phyloP scores from a whole-genome alignment of 2,329 filamentous ascomycete genomes.

The Pseudocercospora cruenta region DNA sequence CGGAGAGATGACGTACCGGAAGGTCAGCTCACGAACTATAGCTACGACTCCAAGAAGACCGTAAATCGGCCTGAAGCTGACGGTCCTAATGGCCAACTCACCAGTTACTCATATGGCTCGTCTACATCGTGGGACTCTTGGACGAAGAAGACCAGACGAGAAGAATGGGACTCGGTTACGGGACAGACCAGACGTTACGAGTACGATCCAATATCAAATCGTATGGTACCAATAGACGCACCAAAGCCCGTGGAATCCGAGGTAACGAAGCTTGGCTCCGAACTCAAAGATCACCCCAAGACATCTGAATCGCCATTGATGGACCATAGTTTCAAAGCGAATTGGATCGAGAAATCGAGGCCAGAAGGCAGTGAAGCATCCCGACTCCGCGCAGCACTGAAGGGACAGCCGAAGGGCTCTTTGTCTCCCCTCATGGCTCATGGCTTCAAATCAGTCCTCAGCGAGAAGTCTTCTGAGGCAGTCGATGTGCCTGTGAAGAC shows the following conservation, averaged over 20 bases:
- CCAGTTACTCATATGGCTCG: conserved; percentile 32
- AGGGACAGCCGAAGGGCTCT: conserved; percentile 15
- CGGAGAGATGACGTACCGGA: conserved; percentile 10
- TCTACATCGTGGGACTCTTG: conserved; percentile 39
- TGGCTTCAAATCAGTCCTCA: conserved; percentile 18
- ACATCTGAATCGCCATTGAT: conserved; percentile 20
- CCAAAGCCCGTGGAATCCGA: conserved; percentile 16
- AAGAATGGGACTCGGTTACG: conserved; percentile 39
- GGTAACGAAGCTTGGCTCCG: conserved; percentile 18
- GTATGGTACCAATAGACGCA: conserved; percentile 38
- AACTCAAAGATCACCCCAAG: conserved; percentile 17
- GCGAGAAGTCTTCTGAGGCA: conserved; percentile 1
- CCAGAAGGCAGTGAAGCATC: conserved; percentile 15
- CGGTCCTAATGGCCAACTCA: conserved; percentile 24
- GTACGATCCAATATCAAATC: conserved; percentile 44
- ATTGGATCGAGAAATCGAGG: conserved; percentile 19
- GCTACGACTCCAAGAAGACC: conserved; percentile 27
- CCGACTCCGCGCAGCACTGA: conserved; percentile 17
- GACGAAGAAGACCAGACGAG: conserved; percentile 34
- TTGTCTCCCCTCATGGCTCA: conserved; percentile 21
- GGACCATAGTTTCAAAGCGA: conserved; percentile 19
- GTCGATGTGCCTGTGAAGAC: conserved; percentile 27
- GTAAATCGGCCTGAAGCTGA: conserved; percentile 18
- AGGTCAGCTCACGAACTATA: conserved; percentile 24
- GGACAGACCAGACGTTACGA: conserved; percentile 35